Percentiles rank a stretch among this genome's conserved stretches.
These are phyloP conservation scores for Fagopyrum esculentum DNA, from an alignment of 148 eudicot genomes.

Conservation along the genomic window DNA sequence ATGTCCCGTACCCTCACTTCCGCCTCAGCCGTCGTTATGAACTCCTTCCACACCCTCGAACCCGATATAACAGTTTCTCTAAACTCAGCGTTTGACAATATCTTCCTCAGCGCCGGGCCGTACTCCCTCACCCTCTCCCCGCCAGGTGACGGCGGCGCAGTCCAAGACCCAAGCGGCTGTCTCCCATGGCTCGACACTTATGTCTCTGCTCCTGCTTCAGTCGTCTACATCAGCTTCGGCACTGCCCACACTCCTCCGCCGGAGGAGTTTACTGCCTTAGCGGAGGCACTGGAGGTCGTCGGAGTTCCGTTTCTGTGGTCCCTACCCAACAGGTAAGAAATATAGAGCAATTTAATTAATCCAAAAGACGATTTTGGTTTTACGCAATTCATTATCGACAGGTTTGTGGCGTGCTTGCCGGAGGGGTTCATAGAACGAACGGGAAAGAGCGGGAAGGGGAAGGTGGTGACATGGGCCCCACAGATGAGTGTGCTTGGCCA, in stretches of 20 bases:
- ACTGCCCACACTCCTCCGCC: neutral
- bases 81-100: neutral
- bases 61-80: neutral
- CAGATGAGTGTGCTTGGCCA: constrained; percentile 26
- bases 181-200: constrained; percentile 8
- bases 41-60: constrained; percentile 1
- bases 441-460: constrained; percentile 19
- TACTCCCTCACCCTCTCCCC: neutral
- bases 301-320: constrained; percentile 1
- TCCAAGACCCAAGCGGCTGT: neutral
- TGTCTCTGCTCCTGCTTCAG: neutral
- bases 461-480: constrained; percentile 32
- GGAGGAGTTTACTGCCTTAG: neutral
- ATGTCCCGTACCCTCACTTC: neutral
- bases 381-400: too few species aligned
- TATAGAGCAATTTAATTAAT: too few species aligned
- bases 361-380: too few species aligned
- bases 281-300: neutral
- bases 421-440: constrained; percentile 20
- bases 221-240: constrained; percentile 5
- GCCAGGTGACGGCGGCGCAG: neutral
- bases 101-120: constrained; percentile 1
- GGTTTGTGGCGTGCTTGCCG: constrained; percentile 16
- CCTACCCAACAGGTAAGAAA: neutral
- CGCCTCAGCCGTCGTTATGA: neutral